phyloP scores from a whole-genome alignment of 2,329 filamentous ascomycete genomes.

The Phialophora macrospora region DNA sequence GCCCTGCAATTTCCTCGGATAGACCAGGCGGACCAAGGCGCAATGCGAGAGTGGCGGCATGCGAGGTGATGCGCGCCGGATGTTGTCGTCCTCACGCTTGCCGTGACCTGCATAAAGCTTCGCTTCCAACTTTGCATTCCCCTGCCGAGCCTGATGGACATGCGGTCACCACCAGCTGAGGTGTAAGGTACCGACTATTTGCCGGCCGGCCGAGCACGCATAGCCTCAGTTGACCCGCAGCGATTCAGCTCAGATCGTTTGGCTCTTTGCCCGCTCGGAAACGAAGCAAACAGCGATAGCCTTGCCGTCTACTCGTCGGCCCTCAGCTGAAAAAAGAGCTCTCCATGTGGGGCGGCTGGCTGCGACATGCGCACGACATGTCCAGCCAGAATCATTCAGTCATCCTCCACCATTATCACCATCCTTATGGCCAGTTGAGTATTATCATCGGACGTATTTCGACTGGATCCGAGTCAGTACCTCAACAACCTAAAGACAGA shows the following conservation, averaged over 20 bases:
- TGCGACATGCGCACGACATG: neutral
- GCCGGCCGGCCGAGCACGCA: neutral
- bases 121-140: neutral
- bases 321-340: neutral
- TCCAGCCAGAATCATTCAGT: neutral
- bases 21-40: neutral
- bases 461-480: slow-evolving; percentile 44
- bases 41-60: neutral
- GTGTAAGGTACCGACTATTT: neutral
- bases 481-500: neutral
- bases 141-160: neutral
- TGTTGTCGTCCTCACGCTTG: neutral
- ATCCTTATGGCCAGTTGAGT: neutral
- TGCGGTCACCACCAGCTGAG: neutral
- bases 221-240: neutral
- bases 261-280: too few relatives aligned
- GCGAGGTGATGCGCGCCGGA: neutral
- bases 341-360: too few relatives aligned
- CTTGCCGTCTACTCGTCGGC: neutral
- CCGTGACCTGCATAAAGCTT: neutral
- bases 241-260: neutral
- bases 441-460: slow-evolving; percentile 53
- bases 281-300: neutral
- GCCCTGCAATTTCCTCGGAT: neutral
- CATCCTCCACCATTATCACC: neutral